Evolutionary conservation across 164 flowering plant genomes (phyloP).

Genomic region (Sextonia rubra): DNA sequence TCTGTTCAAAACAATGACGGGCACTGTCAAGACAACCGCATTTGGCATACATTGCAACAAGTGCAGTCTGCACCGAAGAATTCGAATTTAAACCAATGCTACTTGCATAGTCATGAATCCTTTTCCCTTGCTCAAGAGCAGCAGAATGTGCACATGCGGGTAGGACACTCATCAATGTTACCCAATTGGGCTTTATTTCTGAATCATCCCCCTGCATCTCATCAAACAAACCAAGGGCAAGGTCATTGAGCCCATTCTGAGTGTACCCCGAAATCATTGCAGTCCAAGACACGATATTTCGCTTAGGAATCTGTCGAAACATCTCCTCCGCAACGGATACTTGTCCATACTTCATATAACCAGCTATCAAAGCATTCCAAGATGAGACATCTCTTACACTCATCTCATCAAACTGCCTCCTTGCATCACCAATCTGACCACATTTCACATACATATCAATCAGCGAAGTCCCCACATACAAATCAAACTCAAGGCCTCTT

Average conservation of each 20-base stretch:
- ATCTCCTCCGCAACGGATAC: constrained; percentile 28
- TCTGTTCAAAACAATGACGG: constrained; percentile 25
- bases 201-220: constrained; percentile 31
- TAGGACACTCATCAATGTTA: constrained; percentile 51
- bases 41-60: constrained; percentile 53
- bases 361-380: constrained; percentile 54
- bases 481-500: constrained; percentile 34
- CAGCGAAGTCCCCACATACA: constrained; percentile 52
- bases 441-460: constrained; percentile 51
- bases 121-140: constrained; percentile 43
- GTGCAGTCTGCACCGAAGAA: constrained; percentile 38
- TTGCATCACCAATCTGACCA: constrained; percentile 30
- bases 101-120: constrained; percentile 37
- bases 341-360: constrained; percentile 43
- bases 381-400: constrained; percentile 37
- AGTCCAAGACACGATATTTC: constrained; percentile 54
- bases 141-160: constrained; percentile 53
- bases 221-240: constrained; percentile 41
- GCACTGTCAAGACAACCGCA: constrained; percentile 48
- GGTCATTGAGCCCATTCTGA: constrained; percentile 43
- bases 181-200: constrained; percentile 53
- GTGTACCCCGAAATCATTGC: constrained; percentile 55
- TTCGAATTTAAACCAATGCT: constrained; percentile 37
- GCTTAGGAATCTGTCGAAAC: constrained; percentile 28
- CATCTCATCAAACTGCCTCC: constrained; percentile 38